A percentile compares a stretch with the other conserved stretches of the same genome.
Evolutionary conservation across 257 asterid species (phyloP).

Genomic region (Phtheirospermum japonicum): DNA sequence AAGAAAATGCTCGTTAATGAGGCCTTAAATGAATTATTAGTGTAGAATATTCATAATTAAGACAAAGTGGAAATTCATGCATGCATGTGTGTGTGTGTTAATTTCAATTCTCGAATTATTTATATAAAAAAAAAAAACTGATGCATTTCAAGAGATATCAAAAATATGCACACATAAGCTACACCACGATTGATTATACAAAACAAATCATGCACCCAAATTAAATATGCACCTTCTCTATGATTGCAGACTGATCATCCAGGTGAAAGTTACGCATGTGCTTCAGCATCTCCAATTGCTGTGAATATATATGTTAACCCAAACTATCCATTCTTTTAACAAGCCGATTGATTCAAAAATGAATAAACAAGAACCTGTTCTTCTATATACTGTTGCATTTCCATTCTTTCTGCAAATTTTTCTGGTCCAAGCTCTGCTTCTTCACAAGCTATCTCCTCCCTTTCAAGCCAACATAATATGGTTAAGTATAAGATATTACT

Average conservation of each 20-base stretch:
- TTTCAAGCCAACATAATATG: constrained; percentile 31
- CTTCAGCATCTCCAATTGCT: constrained; percentile 89
- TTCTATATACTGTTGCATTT: constrained; percentile 53
- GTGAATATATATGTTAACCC: constrained; percentile 27
- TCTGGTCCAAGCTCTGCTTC: constrained; percentile 93
- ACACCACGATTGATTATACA: neutral
- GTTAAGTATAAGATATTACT: constrained; percentile 5
- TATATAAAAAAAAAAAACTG: too few species aligned
- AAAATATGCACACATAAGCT: too few species aligned
- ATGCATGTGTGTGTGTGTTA: neutral
- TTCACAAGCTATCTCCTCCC: constrained; percentile 94
- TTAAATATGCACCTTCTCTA: constrained; percentile 55
- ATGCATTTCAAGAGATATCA: too few species aligned
- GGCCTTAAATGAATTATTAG: neutral
- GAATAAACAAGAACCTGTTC: constrained; percentile 46
- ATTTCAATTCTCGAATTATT: neutral
- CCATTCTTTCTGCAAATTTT: constrained; percentile 53
- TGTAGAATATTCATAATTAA: neutral
- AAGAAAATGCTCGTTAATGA: neutral
- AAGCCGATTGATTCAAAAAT: constrained; percentile 10
- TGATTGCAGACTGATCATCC: constrained; percentile 78
- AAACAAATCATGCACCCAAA: neutral
- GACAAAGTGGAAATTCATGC: neutral
- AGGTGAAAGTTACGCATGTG: constrained; percentile 67
- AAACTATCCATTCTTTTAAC: neutral